Evolutionary conservation across 306 rosid species (phyloP).

Genomic region (Glycine soja): DNA sequence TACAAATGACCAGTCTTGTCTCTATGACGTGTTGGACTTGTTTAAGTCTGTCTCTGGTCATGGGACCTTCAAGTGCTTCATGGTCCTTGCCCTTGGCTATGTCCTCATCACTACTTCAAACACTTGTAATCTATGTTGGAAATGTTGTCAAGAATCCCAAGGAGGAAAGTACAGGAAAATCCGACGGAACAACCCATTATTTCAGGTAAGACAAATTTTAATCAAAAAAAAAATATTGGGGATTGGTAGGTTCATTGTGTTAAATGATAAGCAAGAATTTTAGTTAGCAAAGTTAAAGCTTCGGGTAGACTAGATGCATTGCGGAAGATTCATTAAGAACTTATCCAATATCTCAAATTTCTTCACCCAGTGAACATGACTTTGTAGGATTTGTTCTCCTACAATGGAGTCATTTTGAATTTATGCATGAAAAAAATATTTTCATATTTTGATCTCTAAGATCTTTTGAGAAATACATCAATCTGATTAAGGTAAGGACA

Average conservation of each 20-base stretch:
- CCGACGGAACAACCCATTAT: conserved; percentile 68
- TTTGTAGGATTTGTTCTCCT: background rate
- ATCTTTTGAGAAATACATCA: background rate
- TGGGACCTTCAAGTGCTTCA: too few relatives aligned
- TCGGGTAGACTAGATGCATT: background rate
- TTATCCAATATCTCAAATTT: background rate
- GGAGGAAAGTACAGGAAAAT: conserved; percentile 82
- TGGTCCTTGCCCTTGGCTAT: too few relatives aligned
- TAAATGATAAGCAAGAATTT: too few relatives aligned
- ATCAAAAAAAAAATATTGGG: background rate
- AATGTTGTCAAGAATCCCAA: conserved; percentile 81
- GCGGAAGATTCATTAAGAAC: background rate
- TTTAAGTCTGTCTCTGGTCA: too few relatives aligned
- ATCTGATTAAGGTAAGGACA: background rate
- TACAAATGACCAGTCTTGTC: too few relatives aligned
- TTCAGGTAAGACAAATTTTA: conserved; percentile 56
- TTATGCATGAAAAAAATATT: background rate
- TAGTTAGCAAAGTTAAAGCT: background rate
- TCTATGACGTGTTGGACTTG: too few relatives aligned
- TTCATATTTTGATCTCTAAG: background rate
- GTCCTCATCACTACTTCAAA: too few relatives aligned
- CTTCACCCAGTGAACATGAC: background rate
- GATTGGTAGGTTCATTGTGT: too few relatives aligned
- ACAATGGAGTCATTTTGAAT: background rate
- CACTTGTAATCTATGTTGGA: conserved; percentile 69